Evolutionary conservation across 768 basidiomycete genomes (phyloP).

Genomic region (Neoboletus brunneissimus): DNA sequence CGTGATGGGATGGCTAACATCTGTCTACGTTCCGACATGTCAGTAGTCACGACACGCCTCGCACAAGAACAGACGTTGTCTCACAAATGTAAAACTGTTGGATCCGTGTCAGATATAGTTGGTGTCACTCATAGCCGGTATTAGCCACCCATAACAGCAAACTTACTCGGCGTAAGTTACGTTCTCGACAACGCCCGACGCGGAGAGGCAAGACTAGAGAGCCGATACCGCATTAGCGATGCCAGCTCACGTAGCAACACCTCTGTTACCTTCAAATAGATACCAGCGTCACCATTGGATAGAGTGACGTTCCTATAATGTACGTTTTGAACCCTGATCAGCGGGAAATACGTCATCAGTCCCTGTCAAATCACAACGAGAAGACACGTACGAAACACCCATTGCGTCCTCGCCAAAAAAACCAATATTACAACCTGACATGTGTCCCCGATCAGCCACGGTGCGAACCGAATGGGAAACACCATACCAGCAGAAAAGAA

Average conservation of each 20-base stretch:
- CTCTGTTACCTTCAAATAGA: constrained; percentile 9
- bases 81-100: constrained; percentile 14
- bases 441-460: background rate
- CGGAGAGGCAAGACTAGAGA: constrained; percentile 10
- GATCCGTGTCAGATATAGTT: background rate
- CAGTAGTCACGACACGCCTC: background rate
- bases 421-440: constrained; percentile 15
- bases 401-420: constrained; percentile 3
- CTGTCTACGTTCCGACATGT: background rate
- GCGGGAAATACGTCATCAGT: background rate
- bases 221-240: background rate
- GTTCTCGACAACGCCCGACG: constrained; percentile 9
- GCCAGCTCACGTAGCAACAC: background rate
- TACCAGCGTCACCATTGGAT: background rate
- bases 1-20: constrained; percentile 5
- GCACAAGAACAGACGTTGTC: background rate
- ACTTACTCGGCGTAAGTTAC: constrained; percentile 12
- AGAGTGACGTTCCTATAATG: constrained; percentile 10
- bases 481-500: constrained; percentile 4
- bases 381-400: constrained; percentile 2
- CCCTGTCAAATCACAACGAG: background rate
- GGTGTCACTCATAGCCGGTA: background rate
- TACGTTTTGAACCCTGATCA: constrained; percentile 6
- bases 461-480: background rate
- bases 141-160: background rate